A percentile compares a stretch with the other conserved stretches of the same genome.
Conservation (phyloP, 768 basidiomycete species). For the Thelephora ganbajun region DNA sequence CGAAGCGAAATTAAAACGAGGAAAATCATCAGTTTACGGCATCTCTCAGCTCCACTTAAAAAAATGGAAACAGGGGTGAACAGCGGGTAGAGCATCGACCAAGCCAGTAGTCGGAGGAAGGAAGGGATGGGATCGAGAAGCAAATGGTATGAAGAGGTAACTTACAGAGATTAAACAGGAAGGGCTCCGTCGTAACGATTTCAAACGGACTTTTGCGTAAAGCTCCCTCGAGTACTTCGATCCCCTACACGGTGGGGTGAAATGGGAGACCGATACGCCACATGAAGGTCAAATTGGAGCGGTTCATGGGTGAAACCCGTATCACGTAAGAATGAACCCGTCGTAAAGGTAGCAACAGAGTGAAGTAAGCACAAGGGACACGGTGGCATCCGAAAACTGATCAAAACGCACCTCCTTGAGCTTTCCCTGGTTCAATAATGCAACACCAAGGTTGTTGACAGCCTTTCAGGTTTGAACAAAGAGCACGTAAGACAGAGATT, state of each 20-base stretch:
- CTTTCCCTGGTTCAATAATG: slow-evolving; percentile 55
- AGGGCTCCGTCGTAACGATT: slow-evolving; percentile 67
- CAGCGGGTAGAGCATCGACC: too few relatives aligned
- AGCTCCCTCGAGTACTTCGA: slow-evolving; percentile 51
- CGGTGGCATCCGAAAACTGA: not conserved
- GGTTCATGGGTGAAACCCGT: too few relatives aligned
- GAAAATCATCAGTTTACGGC: too few relatives aligned
- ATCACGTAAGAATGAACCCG: too few relatives aligned
- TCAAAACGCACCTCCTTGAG: slow-evolving; percentile 43
- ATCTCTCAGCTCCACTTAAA: too few relatives aligned
- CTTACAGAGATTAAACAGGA: slow-evolving; percentile 76
- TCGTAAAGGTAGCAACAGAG: too few relatives aligned
- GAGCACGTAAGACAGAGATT: not conserved
- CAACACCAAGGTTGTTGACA: slow-evolving; percentile 65
- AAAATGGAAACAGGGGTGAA: too few relatives aligned
- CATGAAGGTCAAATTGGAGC: too few relatives aligned
- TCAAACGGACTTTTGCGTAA: slow-evolving; percentile 52
- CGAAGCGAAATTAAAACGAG: too few relatives aligned
- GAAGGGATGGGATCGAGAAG: too few relatives aligned
- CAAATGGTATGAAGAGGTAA: not conserved
- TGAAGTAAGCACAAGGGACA: not conserved
- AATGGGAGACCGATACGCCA: too few relatives aligned
- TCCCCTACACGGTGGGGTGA: slow-evolving; percentile 30
- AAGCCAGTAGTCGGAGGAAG: too few relatives aligned
- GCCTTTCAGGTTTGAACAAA: slow-evolving; percentile 27